Conservation (phyloP, 192 early-diverging fungal genomes). For the Gaertneriomyces sp. region DNA sequence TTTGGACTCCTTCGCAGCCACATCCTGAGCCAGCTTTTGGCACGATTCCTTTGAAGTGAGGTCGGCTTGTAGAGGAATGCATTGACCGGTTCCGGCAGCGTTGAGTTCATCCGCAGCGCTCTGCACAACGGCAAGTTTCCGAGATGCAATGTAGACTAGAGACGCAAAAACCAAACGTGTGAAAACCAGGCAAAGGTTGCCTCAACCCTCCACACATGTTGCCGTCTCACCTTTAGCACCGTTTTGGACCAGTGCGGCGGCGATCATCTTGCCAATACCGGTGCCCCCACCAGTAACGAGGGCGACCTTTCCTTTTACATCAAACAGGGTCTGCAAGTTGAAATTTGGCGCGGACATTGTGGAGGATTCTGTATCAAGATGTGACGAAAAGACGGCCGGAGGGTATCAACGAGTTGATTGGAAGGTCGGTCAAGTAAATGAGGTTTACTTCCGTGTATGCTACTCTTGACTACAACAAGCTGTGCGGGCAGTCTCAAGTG, state of each 20-base stretch:
- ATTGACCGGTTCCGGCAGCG: slow-evolving; percentile 64
- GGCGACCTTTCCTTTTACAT: slow-evolving; percentile 69
- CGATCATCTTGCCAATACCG: slow-evolving; percentile 61
- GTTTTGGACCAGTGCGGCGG: slow-evolving; percentile 72
- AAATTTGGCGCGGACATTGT: slow-evolving; percentile 21
- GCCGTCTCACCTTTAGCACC: slow-evolving; percentile 62
- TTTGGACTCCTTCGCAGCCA: slow-evolving; percentile 54
- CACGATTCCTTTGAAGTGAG: slow-evolving; percentile 59
- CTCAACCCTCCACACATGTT: too few relatives aligned
- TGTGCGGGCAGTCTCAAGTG: too few relatives aligned
- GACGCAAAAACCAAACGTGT: neutral
- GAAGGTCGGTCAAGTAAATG: too few relatives aligned
- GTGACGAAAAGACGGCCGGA: too few relatives aligned
- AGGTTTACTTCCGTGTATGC: too few relatives aligned
- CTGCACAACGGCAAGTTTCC: slow-evolving; percentile 53
- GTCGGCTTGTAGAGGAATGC: slow-evolving; percentile 71
- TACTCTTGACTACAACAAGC: too few relatives aligned
- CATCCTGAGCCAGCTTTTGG: slow-evolving; percentile 50
- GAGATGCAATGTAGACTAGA: slow-evolving; percentile 81
- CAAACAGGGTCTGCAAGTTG: slow-evolving; percentile 10
- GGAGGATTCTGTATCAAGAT: neutral
- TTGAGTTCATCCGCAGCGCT: slow-evolving; percentile 66
- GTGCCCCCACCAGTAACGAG: slow-evolving; percentile 72
- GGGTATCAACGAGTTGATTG: too few relatives aligned
- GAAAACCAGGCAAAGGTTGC: neutral